Evolutionary conservation across 768 basidiomycete genomes (phyloP), one percentile per base, ranked within the genome.

Genomic region (Rhizopogon roseolus): DNA sequence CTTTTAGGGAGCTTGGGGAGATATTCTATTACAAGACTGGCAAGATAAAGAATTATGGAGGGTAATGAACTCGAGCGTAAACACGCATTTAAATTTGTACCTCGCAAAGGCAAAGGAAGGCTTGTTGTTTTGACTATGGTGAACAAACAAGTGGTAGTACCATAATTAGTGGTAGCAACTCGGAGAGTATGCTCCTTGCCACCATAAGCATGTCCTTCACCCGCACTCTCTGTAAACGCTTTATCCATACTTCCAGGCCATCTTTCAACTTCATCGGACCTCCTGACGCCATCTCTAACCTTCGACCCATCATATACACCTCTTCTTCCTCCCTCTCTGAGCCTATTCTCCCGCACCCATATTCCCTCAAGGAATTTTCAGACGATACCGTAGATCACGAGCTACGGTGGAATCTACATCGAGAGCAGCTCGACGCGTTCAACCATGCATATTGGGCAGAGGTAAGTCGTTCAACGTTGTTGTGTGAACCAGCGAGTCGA

Each of bases 401-500:
- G 52, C 76, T 90, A 45, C 88, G 86, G 61, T 86, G 79, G 74
- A 84, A 81, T 55, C 69, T 91, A 43, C 80, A 84, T 55, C 75
- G 85, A 50, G 84, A 90, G 66, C 82, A 84, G 53, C 68, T 91
- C 19, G 88, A 92, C 62, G 74, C 81, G 22, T 84, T 88, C 62
- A 85, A 91, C 56, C 86, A 93, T 52, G 70, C 76, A 16, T 93
- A 90, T 66, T 93, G 91, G 91, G 68, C 81, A 50, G 85, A 92
- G 51, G 91, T 92, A 64, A 59, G 88, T 77, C 28, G 22, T 38
- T 36, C 36, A 39, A 34, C 32, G 40, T 39, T 37, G 27, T 52
- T 32, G 28, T 32, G 28, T 32, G 29, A 9, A 4, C 27, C 4
- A 27, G 7, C 19, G 29, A 41, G 60, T 44, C 57, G 52, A 57